Base-by-base conservation (phyloP, 768 basidiomycete genomes). In the Cystobasidium onofrii region DNA sequence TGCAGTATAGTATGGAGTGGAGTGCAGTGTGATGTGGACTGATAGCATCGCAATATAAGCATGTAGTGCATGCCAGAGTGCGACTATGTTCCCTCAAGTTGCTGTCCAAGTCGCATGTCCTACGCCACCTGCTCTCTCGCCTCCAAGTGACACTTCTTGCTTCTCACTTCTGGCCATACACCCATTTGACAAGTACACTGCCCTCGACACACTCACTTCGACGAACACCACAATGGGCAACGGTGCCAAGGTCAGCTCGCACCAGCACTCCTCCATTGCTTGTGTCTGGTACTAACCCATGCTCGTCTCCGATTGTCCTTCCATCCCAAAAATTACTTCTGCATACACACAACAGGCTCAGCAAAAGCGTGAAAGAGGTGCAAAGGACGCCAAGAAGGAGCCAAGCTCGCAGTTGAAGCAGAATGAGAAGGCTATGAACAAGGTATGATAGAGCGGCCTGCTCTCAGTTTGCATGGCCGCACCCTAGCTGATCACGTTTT, bases 281-380 rank as follows among this genome's bases (percentile, higher is more conserved):
- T 15, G 15, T 12, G 3, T 7, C 46, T n/a, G n/a, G 20, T 50
- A n/a, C 46, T 20, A n/a, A 50, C 20, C 18, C 41, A 9, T 18
- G 18, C 18, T 7, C 18, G 15, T 50, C 46, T 50, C 4, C 46
- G 46, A 50, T 50, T 20, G 20, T 12, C 46, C 46, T n/a, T 12
- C 15, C 39, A 6, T 6, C 39, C 15, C 7, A 50, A 50, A 50
- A 50, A 50, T 50, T 20, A n/a, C 46, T 4, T 50, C 46, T 50
- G 39, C 61, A 25, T n/a, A n/a, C 46, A 50, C 46, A 15, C 20
- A 4, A 31, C 65, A 67, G 65, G 44, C 65, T 52, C 65, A 67
- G 63, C 63, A 64, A 36, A 71, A 71, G 36, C 52, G 69, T n/a
- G 69, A 71, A 1, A 55, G 55, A 55, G 55, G 13, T 55, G 69